Evolutionary conservation across 495 filamentous ascomycete species (phyloP).

Genomic region (Trichoderma asperelloides): DNA sequence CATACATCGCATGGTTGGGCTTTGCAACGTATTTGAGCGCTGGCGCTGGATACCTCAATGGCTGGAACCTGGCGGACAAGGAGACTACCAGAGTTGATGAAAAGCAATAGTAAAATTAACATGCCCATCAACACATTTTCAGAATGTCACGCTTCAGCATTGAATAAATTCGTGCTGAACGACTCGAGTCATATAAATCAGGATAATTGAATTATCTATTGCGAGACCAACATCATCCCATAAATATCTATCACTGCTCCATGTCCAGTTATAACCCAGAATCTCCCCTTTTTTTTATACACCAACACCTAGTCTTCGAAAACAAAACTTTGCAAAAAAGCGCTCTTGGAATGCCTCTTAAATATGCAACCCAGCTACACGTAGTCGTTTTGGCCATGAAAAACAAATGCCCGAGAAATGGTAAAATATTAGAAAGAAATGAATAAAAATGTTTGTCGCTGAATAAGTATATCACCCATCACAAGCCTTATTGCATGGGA

Average conservation of each 20-base stretch:
- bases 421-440: background rate
- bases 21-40: constrained; percentile 75
- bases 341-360: background rate
- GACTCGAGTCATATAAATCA: background rate
- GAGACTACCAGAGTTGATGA: background rate
- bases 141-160: background rate
- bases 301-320: background rate
- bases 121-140: background rate
- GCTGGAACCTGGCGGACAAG: constrained; percentile 46
- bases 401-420: background rate
- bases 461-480: background rate
- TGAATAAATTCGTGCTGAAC: background rate
- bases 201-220: background rate
- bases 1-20: constrained; percentile 73
- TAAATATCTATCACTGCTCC: constrained; percentile 3
- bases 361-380: background rate
- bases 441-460: background rate
- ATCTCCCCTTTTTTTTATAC: background rate
- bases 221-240: background rate
- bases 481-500: constrained; percentile 24
- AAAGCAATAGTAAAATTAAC: constrained; percentile 4
- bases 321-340: background rate
- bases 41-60: constrained; percentile 65
- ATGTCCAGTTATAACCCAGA: background rate
- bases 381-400: background rate